Conservation (phyloP, 2,329 filamentous ascomycete species). For the Colletotrichum tofieldiae region DNA sequence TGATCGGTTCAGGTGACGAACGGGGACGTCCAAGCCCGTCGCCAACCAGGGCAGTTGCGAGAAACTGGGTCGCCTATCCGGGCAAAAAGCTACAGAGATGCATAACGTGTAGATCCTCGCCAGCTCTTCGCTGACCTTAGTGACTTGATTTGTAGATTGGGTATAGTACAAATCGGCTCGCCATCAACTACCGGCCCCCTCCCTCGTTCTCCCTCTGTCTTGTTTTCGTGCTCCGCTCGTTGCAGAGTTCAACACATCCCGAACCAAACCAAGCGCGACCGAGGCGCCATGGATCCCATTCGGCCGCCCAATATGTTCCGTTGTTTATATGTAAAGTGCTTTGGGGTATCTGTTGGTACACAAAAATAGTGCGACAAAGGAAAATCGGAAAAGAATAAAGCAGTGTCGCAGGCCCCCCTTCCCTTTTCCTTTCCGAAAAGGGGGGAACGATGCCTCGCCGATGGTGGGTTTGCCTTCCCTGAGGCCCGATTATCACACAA, state of each 20-base stretch:
- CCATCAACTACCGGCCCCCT: constrained; percentile 7
- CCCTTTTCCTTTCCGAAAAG: background rate
- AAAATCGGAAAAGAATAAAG: constrained; percentile 31
- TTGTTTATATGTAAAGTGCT: constrained; percentile 42
- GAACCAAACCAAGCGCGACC: constrained; percentile 14
- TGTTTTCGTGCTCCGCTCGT: constrained; percentile 8
- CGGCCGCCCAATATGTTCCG: constrained; percentile 39
- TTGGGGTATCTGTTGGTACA: constrained; percentile 45
- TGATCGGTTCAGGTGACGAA: background rate
- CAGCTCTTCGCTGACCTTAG: constrained; percentile 28
- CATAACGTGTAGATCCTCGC: constrained; percentile 6
- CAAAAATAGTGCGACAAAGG: constrained; percentile 42
- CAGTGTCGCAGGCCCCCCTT: constrained; percentile 6
- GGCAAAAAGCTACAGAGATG: background rate
- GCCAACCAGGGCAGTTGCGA: background rate
- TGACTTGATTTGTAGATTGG: constrained; percentile 32
- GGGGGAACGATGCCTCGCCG: constrained; percentile 28
- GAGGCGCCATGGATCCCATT: constrained; percentile 11
- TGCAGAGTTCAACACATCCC: constrained; percentile 26
- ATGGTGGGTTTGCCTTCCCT: constrained; percentile 26
- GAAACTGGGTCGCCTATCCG: no score
- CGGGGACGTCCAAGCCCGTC: no score
- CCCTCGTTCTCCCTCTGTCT: constrained; percentile 11
- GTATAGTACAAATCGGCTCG: constrained; percentile 35
- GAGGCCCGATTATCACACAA: constrained; percentile 19